A percentile compares a stretch with the other conserved stretches of the same genome.
phyloP scores from a whole-genome alignment of 2,329 filamentous ascomycete species.

The Juglanconis oblonga region DNA sequence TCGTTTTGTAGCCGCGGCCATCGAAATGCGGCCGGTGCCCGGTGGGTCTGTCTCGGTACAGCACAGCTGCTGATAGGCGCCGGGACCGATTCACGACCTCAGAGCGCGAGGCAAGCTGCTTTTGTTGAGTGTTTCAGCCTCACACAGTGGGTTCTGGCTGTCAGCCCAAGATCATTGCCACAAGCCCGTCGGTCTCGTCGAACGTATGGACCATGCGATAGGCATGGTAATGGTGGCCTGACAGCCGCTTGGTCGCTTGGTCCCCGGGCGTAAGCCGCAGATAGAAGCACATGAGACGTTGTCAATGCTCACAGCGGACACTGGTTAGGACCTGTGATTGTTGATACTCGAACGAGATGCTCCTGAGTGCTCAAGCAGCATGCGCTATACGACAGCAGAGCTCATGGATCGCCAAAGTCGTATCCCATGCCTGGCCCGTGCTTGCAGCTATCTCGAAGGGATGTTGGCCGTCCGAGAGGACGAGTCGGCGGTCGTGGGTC shows the following conservation, averaged over 20 bases:
- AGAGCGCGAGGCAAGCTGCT: background rate
- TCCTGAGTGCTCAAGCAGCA: background rate
- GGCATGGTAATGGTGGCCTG: background rate
- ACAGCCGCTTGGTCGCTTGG: background rate
- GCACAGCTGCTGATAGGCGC: background rate
- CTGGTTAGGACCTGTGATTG: background rate
- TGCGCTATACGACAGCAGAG: background rate
- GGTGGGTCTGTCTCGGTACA: conserved; percentile 2
- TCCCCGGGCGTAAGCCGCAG: background rate
- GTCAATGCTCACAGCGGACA: background rate
- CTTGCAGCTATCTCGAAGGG: background rate
- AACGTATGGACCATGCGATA: no score
- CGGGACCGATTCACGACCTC: background rate
- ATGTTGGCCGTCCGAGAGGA: background rate
- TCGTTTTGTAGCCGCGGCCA: background rate
- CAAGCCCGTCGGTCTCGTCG: background rate
- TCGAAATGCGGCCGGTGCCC: background rate
- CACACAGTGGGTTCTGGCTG: background rate
- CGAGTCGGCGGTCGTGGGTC: background rate
- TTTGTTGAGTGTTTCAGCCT: background rate
- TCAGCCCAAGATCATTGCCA: background rate
- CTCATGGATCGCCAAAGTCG: background rate
- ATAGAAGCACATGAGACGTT: background rate
- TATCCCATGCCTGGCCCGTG: background rate
- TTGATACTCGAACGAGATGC: background rate